Base-by-base conservation (phyloP, 2,329 filamentous ascomycete species). In the Xylaria arbuscula region DNA sequence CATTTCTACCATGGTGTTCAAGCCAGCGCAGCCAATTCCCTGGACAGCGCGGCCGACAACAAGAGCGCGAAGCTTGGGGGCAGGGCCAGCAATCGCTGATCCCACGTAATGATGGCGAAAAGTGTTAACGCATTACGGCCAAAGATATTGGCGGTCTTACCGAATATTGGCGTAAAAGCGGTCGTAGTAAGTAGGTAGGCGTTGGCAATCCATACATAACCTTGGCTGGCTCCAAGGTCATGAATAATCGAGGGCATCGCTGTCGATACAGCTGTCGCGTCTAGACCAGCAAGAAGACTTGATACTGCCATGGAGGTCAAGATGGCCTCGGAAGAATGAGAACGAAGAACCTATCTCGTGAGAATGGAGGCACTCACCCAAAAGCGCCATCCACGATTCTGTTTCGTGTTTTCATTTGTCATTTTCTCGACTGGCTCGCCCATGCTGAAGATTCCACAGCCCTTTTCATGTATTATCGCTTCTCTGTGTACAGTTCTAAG, bases 1-100 rank as follows among this genome's bases (percentile, higher is more conserved):
- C 19, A 72, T 68, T 11, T 81, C 77, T 38, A 76, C 70, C 19
- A 81, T 71, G 28, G 60, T 60, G 34, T 72, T 76, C 50, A 82
- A 78, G 6, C 81, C 81, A 9, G 77, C 78, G 2, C 71, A 75
- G 0, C 82, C 81, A 1, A 79, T 59, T 0, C 88, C 88, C 64
- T 90, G 87, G 1, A 90, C 71, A 0, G 68, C 76, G 1, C 82
- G 78, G 5, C 80, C 83, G 3, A 80, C 82, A 15, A 91, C 87
- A 1, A 91, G 78, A 5, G 32, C 42, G 19, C 42, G 73, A 19
- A 62, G 48, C 9, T 84, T 83, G 0, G 70, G 50, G 17, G 64
- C 64, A 13, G 50, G 32, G 5, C 57, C 64, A 6, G 51, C 50
- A 19, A 66, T 62, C 1, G 79, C 82, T 2, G 90, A 78, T 0